A percentile compares a stretch with the other conserved stretches of the same genome.
phyloP scores from a whole-genome alignment of 805 yeast species.

The Yarrowia bubula region DNA sequence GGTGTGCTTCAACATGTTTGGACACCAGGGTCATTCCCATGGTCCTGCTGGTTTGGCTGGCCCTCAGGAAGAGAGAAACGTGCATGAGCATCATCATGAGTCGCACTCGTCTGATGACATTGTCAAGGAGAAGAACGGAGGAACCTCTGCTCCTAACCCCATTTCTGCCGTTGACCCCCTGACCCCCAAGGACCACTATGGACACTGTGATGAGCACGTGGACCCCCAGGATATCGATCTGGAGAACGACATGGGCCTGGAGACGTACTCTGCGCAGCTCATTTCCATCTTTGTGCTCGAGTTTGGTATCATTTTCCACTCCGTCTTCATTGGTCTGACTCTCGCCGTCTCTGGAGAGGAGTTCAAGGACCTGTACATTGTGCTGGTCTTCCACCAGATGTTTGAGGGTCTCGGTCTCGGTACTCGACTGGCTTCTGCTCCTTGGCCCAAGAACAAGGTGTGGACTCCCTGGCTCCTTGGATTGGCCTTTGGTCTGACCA shows the following conservation, averaged over 20 bases:
- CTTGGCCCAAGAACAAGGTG: slow-evolving; percentile 50
- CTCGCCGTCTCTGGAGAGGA: slow-evolving; percentile 65
- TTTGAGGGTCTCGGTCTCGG: slow-evolving; percentile 82
- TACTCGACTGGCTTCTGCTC: slow-evolving; percentile 59
- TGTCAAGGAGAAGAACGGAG: background rate
- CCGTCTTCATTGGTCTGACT: slow-evolving; percentile 69
- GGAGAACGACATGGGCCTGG: slow-evolving; percentile 18
- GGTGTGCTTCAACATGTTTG: slow-evolving; percentile 29
- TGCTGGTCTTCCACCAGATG: slow-evolving; percentile 68
- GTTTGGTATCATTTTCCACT: slow-evolving; percentile 72
- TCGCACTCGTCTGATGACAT: background rate
- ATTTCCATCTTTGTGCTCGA: slow-evolving; percentile 58
- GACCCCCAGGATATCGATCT: slow-evolving; percentile 5
- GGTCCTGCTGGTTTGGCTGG: slow-evolving; percentile 31
- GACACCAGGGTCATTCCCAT: slow-evolving; percentile 30
- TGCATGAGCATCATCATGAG: slow-evolving; percentile 7
- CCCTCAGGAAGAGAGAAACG: background rate
- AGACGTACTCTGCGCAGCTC: slow-evolving; percentile 37
- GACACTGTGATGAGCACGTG: slow-evolving; percentile 22
- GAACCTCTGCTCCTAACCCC: background rate
- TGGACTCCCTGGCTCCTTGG: slow-evolving; percentile 55
- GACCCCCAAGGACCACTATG: slow-evolving; percentile 2
- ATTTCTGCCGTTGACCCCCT: background rate
- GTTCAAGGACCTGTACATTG: slow-evolving; percentile 61
- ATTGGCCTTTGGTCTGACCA: slow-evolving; percentile 53